These are phyloP conservation scores for Solanum virginianum DNA, from an alignment of 257 asterid species.

Conservation along the genomic window DNA sequence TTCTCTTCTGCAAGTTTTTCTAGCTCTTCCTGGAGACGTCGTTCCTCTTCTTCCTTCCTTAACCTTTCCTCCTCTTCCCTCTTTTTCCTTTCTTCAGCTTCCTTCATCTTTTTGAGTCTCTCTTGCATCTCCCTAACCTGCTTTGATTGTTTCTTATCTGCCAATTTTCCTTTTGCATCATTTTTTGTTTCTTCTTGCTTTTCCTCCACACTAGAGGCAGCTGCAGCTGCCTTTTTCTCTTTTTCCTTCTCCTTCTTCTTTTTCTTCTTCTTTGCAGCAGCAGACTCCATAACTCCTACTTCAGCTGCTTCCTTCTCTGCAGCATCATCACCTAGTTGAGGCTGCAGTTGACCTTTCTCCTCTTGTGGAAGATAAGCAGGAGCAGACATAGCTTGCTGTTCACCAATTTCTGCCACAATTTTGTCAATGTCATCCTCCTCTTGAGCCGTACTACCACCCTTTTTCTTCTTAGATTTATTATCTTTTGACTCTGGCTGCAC, in stretches of 20 bases:
- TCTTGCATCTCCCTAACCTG: slow-evolving; percentile 95
- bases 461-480: slow-evolving; percentile 2
- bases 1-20: slow-evolving; percentile 78
- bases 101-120: slow-evolving; percentile 57
- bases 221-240: slow-evolving; percentile 6
- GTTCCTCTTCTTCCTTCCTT: slow-evolving; percentile 95
- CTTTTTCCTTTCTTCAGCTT: slow-evolving; percentile 69
- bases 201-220: slow-evolving; percentile 39
- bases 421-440: slow-evolving; percentile 65
- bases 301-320: background rate
- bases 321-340: background rate
- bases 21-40: slow-evolving; percentile 51
- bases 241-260: slow-evolving; percentile 9
- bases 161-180: slow-evolving; percentile 30
- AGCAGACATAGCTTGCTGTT: slow-evolving; percentile 27
- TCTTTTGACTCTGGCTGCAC: background rate
- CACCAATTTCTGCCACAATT: slow-evolving; percentile 70
- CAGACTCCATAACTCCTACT: slow-evolving; percentile 2
- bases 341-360: background rate
- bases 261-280: slow-evolving; percentile 9
- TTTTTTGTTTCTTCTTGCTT: slow-evolving; percentile 44
- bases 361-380: background rate
- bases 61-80: slow-evolving; percentile 77
- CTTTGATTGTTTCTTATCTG: slow-evolving; percentile 66
- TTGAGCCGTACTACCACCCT: slow-evolving; percentile 33